Evolutionary conservation across 495 filamentous ascomycete genomes (phyloP).

Genomic region (Hyaloscypha hepaticicola): DNA sequence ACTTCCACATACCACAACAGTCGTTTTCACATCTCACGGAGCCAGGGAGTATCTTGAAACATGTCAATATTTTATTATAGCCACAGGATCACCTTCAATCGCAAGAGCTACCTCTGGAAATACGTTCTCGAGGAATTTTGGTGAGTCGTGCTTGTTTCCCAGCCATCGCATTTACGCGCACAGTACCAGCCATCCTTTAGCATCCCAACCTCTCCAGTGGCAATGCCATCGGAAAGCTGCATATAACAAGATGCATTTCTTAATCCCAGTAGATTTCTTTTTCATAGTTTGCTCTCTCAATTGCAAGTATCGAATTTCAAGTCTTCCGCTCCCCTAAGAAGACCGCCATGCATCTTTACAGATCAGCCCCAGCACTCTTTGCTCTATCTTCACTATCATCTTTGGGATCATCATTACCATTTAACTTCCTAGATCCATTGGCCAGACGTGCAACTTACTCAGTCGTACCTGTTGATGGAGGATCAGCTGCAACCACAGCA

Average conservation of each 20-base stretch:
- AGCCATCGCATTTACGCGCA: conserved; percentile 23
- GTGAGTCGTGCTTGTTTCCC: conserved; percentile 8
- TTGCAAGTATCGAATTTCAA: conserved; percentile 2
- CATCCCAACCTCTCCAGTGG: conserved; percentile 27
- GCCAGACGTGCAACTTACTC: conserved; percentile 31
- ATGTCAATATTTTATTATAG: too few species aligned
- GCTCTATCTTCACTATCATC: conserved; percentile 22
- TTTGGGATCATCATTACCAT: conserved; percentile 24
- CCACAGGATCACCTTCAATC: too few species aligned
- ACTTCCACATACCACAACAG: not conserved
- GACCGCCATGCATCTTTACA: conserved; percentile 26
- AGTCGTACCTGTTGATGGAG: conserved; percentile 33
- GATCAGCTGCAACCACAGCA: conserved; percentile 8
- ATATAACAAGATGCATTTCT: conserved; percentile 17
- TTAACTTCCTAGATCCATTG: conserved; percentile 20
- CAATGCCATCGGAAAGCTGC: conserved; percentile 14
- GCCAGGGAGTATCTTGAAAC: not conserved
- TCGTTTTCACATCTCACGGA: not conserved
- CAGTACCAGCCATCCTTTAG: conserved; percentile 29
- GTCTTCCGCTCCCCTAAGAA: not conserved
- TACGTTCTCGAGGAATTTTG: not conserved
- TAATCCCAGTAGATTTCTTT: conserved; percentile 15
- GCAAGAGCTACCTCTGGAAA: not conserved
- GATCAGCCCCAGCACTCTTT: conserved; percentile 22
- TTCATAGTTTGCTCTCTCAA: conserved; percentile 11